phyloP scores from a whole-genome alignment of 2,329 filamentous ascomycete genomes.

The Atkinsonella texensis region DNA sequence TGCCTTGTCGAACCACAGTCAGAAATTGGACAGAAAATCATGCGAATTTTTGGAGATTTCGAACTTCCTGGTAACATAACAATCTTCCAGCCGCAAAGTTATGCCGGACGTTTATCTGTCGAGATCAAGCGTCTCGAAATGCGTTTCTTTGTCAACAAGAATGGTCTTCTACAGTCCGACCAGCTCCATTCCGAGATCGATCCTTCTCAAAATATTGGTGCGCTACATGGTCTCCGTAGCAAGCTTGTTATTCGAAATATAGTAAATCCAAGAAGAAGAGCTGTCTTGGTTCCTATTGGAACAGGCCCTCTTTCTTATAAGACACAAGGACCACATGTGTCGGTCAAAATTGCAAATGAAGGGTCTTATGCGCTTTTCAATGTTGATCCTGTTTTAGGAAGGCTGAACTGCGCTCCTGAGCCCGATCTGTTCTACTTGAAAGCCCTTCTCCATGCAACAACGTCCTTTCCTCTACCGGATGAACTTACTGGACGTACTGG shows the following conservation, averaged over 20 bases:
- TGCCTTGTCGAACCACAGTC: slow-evolving; percentile 38
- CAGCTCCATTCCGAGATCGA: slow-evolving; percentile 43
- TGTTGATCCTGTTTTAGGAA: slow-evolving; percentile 41
- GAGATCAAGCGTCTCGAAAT: slow-evolving; percentile 42
- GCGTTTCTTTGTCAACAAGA: slow-evolving; percentile 35
- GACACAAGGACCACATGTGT: slow-evolving; percentile 29
- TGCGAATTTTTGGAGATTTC: slow-evolving; percentile 33
- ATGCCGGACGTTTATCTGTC: slow-evolving; percentile 22
- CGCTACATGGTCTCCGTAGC: slow-evolving; percentile 45
- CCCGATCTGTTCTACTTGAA: slow-evolving; percentile 42
- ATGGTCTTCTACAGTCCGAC: slow-evolving; percentile 29
- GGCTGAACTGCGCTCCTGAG: slow-evolving; percentile 45
- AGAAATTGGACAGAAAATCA: slow-evolving; percentile 24
- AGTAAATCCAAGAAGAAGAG: slow-evolving; percentile 28
- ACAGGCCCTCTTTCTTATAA: slow-evolving; percentile 9
- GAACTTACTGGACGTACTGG: slow-evolving; percentile 46
- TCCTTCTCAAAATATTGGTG: slow-evolving; percentile 44
- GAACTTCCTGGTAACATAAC: slow-evolving; percentile 11
- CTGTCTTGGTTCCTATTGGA: slow-evolving; percentile 42
- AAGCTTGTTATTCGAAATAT: slow-evolving; percentile 44
- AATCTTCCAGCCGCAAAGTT: slow-evolving; percentile 24
- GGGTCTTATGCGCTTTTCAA: slow-evolving; percentile 24
- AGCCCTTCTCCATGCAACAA: slow-evolving; percentile 47
- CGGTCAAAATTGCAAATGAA: not conserved
- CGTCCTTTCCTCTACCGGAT: slow-evolving; percentile 46